A percentile compares a stretch with the other conserved stretches of the same genome.
phyloP scores from a whole-genome alignment of 495 filamentous ascomycete species.

The Trichoderma orchidacearum region DNA sequence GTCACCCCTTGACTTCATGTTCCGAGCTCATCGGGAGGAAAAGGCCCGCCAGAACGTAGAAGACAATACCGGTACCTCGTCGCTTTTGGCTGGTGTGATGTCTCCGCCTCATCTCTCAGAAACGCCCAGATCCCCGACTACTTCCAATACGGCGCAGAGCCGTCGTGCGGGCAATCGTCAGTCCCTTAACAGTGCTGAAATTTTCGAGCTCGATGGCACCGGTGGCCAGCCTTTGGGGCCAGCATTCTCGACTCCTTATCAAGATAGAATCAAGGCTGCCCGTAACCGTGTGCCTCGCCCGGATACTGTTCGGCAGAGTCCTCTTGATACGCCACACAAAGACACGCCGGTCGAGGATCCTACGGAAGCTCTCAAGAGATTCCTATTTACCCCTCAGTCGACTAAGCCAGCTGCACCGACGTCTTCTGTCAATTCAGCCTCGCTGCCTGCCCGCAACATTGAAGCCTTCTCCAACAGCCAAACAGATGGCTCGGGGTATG shows the following conservation, averaged over 20 bases:
- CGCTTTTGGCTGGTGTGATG: background rate
- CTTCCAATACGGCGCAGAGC: background rate
- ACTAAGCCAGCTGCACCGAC: background rate
- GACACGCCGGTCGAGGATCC: slow-evolving; percentile 6
- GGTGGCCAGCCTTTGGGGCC: slow-evolving; percentile 37
- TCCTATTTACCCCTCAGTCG: slow-evolving; percentile 9
- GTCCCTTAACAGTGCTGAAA: background rate
- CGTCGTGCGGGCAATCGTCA: background rate
- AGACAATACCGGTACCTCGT: background rate
- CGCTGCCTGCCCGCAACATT: background rate
- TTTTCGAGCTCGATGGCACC: background rate
- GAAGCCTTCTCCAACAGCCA: slow-evolving; percentile 1
- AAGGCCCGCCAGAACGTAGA: slow-evolving; percentile 22
- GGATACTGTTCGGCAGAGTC: slow-evolving; percentile 7
- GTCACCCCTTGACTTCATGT: slow-evolving; percentile 78
- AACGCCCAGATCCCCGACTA: background rate
- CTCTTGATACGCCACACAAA: slow-evolving; percentile 3
- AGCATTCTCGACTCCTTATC: slow-evolving; percentile 53
- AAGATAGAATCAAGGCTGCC: slow-evolving; percentile 49
- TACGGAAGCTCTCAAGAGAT: slow-evolving; percentile 18
- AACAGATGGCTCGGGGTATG: background rate
- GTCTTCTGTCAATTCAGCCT: background rate
- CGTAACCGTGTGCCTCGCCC: slow-evolving; percentile 3
- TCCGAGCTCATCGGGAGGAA: slow-evolving; percentile 70
- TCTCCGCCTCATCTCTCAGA: background rate